Conservation (phyloP, 352 stramenopile genomes). For the Phytophthora megakarya region DNA sequence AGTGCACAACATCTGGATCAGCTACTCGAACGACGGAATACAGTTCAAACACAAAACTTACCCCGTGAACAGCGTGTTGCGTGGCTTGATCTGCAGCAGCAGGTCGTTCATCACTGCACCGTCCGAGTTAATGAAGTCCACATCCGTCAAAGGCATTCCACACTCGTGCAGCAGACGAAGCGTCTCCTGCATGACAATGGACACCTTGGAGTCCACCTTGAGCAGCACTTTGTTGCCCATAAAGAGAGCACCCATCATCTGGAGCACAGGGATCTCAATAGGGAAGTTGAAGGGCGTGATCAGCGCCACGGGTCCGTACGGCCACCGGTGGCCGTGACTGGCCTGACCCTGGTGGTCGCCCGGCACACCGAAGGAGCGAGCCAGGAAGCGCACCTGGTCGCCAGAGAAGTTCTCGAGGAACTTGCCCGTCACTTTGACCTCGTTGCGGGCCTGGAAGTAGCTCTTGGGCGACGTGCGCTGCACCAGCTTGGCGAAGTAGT, state of each 20-base stretch:
- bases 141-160: slow-evolving; percentile 94
- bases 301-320: slow-evolving; percentile 95
- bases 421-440: slow-evolving; percentile 93
- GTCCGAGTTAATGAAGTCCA: slow-evolving; percentile 97
- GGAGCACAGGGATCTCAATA: slow-evolving; percentile 98
- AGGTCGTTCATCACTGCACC: slow-evolving; percentile 95
- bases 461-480: slow-evolving; percentile 97
- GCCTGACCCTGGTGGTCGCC: slow-evolving; percentile 97
- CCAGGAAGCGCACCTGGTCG: slow-evolving; percentile 97
- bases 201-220: slow-evolving; percentile 95
- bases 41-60: slow-evolving; percentile 29
- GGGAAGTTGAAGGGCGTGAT: slow-evolving; percentile 99
- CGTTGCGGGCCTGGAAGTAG: slow-evolving; percentile 93
- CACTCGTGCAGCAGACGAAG: slow-evolving; percentile 95
- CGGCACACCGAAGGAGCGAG: slow-evolving; percentile 94
- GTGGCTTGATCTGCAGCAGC: slow-evolving; percentile 93
- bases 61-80: slow-evolving; percentile 98
- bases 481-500: slow-evolving; percentile 97
- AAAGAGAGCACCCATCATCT: slow-evolving; percentile 98
- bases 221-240: slow-evolving; percentile 99
- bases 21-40: background rate
- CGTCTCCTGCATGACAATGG: slow-evolving; percentile 98
- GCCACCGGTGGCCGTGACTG: slow-evolving; percentile 95
- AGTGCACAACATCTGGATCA: slow-evolving; percentile 12
- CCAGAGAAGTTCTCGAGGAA: slow-evolving; percentile 98